These are phyloP conservation scores for Pseudogymnoascus sp. DNA, from an alignment of 2,329 filamentous ascomycete genomes.

Conservation along the genomic window DNA sequence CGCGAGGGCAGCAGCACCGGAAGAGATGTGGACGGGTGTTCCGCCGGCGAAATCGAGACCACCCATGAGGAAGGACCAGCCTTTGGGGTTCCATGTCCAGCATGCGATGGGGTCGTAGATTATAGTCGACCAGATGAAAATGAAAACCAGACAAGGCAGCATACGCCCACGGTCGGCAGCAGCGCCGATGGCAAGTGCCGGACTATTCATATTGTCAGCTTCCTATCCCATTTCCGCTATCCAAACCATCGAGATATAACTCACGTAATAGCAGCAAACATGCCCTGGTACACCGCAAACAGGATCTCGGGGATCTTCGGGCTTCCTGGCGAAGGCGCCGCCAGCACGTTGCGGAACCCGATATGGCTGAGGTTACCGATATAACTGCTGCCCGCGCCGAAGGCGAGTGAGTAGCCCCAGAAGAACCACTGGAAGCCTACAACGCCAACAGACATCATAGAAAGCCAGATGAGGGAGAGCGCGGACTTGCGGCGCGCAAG, in stretches of 20 bases:
- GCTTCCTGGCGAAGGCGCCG: conserved; percentile 66
- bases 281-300: conserved; percentile 80
- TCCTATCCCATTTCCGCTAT: neutral
- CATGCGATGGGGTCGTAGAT: conserved; percentile 91
- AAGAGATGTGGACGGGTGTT: conserved; percentile 78
- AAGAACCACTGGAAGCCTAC: conserved; percentile 85
- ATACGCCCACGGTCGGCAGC: conserved; percentile 82
- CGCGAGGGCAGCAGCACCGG: conserved; percentile 74
- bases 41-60: conserved; percentile 23
- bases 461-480: conserved; percentile 83
- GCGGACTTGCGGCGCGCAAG: conserved; percentile 84
- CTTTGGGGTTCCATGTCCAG: conserved; percentile 85
- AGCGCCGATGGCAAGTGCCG: conserved; percentile 76
- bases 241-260: conserved; percentile 26
- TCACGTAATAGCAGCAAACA: conserved; percentile 77
- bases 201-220: conserved; percentile 34
- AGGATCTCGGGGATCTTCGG: conserved; percentile 70
- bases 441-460: conserved; percentile 76
- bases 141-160: conserved; percentile 83
- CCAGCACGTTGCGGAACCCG: conserved; percentile 70
- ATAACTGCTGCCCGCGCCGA: conserved; percentile 42
- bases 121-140: conserved; percentile 85
- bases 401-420: conserved; percentile 30
- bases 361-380: conserved; percentile 77
- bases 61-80: conserved; percentile 50